Conservation (phyloP, 2,329 filamentous ascomycete genomes). For the Apiospora aurea region DNA sequence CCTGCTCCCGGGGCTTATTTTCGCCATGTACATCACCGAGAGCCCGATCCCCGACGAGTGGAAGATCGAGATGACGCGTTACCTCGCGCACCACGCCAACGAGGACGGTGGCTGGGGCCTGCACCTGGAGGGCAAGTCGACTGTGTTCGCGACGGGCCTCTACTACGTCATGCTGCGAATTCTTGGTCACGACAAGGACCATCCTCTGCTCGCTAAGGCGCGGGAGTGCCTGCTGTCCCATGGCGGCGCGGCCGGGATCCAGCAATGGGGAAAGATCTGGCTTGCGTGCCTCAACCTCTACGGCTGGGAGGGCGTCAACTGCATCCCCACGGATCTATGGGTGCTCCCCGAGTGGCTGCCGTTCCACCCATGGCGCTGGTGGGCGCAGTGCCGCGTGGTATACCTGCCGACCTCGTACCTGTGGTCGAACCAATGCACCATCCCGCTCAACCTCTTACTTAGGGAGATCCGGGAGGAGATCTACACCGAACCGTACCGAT, state of each 20-base stretch:
- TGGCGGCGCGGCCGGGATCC: not conserved
- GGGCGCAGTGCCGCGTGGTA: not conserved
- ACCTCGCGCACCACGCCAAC: not conserved
- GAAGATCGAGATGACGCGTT: not conserved
- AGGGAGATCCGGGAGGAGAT: not conserved
- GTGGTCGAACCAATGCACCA: not conserved
- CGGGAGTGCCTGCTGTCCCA: not conserved
- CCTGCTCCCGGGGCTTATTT: not conserved
- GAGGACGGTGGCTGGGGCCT: slow-evolving; percentile 3
- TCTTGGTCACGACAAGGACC: not conserved
- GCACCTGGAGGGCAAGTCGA: not conserved
- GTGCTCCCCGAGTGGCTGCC: not conserved
- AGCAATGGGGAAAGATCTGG: not conserved
- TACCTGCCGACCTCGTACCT: not conserved
- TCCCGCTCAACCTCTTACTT: not conserved
- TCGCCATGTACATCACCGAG: slow-evolving; percentile 3
- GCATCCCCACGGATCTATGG: not conserved
- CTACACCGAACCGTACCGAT: not conserved
- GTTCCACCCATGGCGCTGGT: not conserved
- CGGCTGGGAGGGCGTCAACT: not conserved
- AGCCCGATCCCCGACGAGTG: not conserved
- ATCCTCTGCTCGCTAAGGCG: not conserved
- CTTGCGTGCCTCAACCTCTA: not conserved
- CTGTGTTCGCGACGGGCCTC: not conserved
- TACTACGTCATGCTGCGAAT: slow-evolving; percentile 2